Base-by-base conservation (phyloP, 768 basidiomycete species). In the Lentinula detonsa region DNA sequence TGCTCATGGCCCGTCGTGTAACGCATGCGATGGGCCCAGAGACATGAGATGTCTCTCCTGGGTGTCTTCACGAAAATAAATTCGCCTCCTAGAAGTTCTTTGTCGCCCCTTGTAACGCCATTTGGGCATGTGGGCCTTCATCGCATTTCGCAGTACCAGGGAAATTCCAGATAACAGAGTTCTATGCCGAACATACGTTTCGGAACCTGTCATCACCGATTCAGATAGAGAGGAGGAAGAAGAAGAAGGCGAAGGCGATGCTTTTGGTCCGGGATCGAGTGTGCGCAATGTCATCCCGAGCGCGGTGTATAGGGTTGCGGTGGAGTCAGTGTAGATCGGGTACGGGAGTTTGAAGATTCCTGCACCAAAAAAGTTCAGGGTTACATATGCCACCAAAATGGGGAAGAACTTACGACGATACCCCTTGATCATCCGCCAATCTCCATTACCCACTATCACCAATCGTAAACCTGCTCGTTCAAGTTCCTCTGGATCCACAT, bases 11-110 rank as follows among this genome's bases (percentile, higher is more conserved):
- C 74, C 9, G 82, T 76, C 5, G 86, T 80, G 37, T 73, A 85
- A 15, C 71, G 77, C 87, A 90, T 90, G 5, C 88, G 82, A 69
- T 87, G 86, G 0, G 81, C 82, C 66, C 78, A 89, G 7, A 76
- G 69, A 62, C 80, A 83, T 5, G 74, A 72, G 58, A 84, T 15
- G 13, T 68, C 79, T 63, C 63, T 85, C 83, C 83, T 84, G 8
- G 85, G 84, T 13, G 83, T 4, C 31, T 43, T 56, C 8, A 39
- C 84, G 15, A 90, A 77, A 28, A 90, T 76, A 65, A 90, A 90
- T 71, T 91, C 89, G 40, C 89, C 89, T 31, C 88, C 88, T 16
- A 90, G 72, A 66, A 89, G 88, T 16, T 80, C 70, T 59, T 80
- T 69, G 62, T 87, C 80, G 0, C 86, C 87, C n/a, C n/a, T 79